Evolutionary conservation across 1,284 basidiomycete species (phyloP).

Genomic region (Prillingera fragicola): DNA sequence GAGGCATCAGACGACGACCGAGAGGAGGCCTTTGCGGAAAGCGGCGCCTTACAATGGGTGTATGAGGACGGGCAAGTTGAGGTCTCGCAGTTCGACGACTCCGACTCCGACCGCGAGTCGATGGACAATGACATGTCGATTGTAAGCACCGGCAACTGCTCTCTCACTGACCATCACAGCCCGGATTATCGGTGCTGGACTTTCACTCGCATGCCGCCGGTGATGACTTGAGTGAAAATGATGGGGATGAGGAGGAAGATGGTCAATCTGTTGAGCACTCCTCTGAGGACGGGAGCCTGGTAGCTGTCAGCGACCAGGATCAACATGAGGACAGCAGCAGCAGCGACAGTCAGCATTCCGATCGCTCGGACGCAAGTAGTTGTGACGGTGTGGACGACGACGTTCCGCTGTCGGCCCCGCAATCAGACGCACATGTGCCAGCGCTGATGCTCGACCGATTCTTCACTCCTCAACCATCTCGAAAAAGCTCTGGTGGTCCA

Average conservation of each 20-base stretch:
- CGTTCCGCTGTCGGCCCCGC: no score
- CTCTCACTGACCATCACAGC: constrained; percentile 13
- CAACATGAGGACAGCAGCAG: no score
- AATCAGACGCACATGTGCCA: no score
- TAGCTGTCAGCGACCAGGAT: no score
- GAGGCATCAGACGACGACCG: constrained; percentile 9
- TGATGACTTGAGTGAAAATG: constrained; percentile 8
- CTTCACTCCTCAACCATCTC: constrained; percentile 35
- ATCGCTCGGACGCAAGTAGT: no score
- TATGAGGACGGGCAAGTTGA: constrained; percentile 28
- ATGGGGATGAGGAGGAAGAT: constrained; percentile 1
- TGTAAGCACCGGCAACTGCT: constrained; percentile 15
- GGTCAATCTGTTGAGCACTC: background rate
- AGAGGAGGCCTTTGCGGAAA: background rate
- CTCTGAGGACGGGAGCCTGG: background rate
- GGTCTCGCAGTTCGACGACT: constrained; percentile 22
- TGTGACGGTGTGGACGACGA: no score
- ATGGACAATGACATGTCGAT: constrained; percentile 36
- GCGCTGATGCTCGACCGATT: constrained; percentile 23
- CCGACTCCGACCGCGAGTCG: constrained; percentile 31
- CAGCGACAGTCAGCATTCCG: no score
- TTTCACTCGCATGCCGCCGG: constrained; percentile 4
- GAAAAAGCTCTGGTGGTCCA: constrained; percentile 9
- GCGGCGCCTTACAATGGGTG: constrained; percentile 22
- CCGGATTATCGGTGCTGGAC: constrained; percentile 22